phyloP scores from a whole-genome alignment of 2,329 filamentous ascomycete species.

The Alternaria burnsii region DNA sequence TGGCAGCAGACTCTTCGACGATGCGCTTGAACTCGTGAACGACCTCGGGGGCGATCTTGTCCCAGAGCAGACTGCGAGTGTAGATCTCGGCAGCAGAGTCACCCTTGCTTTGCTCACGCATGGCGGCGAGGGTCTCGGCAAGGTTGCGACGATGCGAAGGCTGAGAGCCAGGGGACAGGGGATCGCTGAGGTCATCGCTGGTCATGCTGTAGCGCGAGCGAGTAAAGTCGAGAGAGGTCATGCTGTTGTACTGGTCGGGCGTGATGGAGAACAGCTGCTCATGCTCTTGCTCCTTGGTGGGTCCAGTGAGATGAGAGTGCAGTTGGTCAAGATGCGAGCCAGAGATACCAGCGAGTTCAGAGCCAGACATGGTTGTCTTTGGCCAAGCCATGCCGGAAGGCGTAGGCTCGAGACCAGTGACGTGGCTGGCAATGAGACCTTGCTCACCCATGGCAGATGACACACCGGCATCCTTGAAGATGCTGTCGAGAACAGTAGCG shows the following conservation, averaged over 20 bases:
- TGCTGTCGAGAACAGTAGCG: conserved; percentile 78
- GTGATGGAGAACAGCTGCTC: conserved; percentile 89
- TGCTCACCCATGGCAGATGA: conserved; percentile 49
- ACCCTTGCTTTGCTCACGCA: conserved; percentile 76
- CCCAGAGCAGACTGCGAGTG: conserved; percentile 90
- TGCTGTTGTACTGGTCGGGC: conserved; percentile 85
- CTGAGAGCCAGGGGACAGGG: conserved; percentile 49
- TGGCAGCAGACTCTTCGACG: conserved; percentile 74
- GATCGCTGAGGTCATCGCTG: conserved; percentile 55
- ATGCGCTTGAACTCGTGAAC: conserved; percentile 92
- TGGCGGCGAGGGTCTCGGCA: conserved; percentile 79
- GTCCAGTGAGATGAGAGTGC: conserved; percentile 60
- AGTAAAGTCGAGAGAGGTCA: conserved; percentile 78
- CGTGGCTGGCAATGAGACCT: conserved; percentile 62
- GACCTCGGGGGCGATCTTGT: conserved; percentile 90
- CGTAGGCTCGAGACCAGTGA: conserved; percentile 51
- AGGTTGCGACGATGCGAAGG: conserved; percentile 74
- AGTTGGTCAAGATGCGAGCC: conserved; percentile 50
- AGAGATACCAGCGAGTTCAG: conserved; percentile 48
- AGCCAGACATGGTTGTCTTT: conserved; percentile 48
- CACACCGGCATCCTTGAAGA: conserved; percentile 81
- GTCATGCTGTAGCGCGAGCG: conserved; percentile 58
- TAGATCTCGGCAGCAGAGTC: conserved; percentile 84
- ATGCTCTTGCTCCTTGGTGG: conserved; percentile 83
- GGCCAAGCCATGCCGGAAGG: conserved; percentile 50